Percentiles rank a stretch among this genome's conserved stretches.
These are phyloP conservation scores for Macrolepiota dolichaula DNA, from an alignment of 768 basidiomycete genomes.

Conservation along the genomic window DNA sequence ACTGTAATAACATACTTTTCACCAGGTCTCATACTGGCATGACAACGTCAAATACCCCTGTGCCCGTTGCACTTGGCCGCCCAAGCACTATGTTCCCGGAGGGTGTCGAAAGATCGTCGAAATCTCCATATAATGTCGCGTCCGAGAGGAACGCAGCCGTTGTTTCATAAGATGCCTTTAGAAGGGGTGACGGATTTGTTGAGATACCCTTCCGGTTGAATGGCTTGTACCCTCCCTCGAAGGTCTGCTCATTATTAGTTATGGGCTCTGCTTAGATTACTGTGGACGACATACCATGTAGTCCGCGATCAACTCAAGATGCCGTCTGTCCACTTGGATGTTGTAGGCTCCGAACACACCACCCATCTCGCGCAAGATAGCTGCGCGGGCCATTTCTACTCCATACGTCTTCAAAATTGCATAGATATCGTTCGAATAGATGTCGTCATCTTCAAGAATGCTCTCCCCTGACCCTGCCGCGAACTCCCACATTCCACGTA, in stretches of 20 bases:
- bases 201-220: conserved; percentile 97
- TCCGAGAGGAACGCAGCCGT: conserved; percentile 92
- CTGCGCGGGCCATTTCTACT: conserved; percentile 92
- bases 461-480: conserved; percentile 46
- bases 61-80: conserved; percentile 85
- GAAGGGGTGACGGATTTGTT: conserved; percentile 88
- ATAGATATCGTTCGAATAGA: conserved; percentile 95
- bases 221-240: conserved; percentile 96
- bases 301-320: conserved; percentile 95
- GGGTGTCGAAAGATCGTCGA: conserved; percentile 87
- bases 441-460: conserved; percentile 71
- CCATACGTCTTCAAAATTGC: conserved; percentile 90
- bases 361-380: conserved; percentile 88
- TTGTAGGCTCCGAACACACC: conserved; percentile 93
- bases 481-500: conserved; percentile 85
- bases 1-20: conserved; percentile 13
- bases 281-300: conserved; percentile 73
- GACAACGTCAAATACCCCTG: conserved; percentile 89
- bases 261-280: conserved; percentile 20
- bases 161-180: conserved; percentile 98
- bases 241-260: conserved; percentile 60
- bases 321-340: conserved; percentile 91
- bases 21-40: conserved; percentile 37
- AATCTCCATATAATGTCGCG: conserved; percentile 92
- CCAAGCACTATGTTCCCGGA: conserved; percentile 92